Conservation (phyloP, 257 asterid genomes). For the Asclepias syriaca region DNA sequence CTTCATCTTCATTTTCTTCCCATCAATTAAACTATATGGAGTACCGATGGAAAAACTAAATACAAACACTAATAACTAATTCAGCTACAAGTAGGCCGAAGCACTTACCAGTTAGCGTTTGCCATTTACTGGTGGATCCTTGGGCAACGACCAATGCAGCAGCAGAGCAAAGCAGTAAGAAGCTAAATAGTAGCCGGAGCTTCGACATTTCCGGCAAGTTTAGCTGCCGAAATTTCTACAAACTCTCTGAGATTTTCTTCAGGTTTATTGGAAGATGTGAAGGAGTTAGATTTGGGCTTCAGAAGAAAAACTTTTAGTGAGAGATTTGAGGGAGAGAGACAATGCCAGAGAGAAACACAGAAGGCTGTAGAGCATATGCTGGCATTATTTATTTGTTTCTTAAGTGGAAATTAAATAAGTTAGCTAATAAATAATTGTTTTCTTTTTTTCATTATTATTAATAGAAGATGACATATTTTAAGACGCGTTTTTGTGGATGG, state of each 20-base stretch:
- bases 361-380: background rate
- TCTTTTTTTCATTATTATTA: background rate
- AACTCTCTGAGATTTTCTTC: background rate
- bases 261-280: conserved; percentile 13
- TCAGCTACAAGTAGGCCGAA: conserved; percentile 1
- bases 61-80: background rate
- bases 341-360: conserved; percentile 8
- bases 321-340: background rate
- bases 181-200: conserved; percentile 31
- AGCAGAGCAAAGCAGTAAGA: conserved; percentile 38
- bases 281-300: conserved; percentile 20
- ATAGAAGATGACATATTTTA: background rate
- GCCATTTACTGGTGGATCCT: conserved; percentile 59
- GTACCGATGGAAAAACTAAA: background rate
- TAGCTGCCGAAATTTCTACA: conserved; percentile 13
- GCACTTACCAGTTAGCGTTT: conserved; percentile 52
- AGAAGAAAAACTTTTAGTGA: conserved; percentile 7
- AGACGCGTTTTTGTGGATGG: background rate
- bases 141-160: conserved; percentile 52
- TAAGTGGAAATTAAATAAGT: background rate
- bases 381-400: conserved; percentile 7
- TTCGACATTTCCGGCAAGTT: conserved; percentile 54
- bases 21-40: background rate
- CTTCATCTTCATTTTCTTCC: background rate
- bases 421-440: background rate